Evolutionary conservation across 1,139 yeast species (phyloP).

Genomic region (Lodderomyces parapsilosis): DNA sequence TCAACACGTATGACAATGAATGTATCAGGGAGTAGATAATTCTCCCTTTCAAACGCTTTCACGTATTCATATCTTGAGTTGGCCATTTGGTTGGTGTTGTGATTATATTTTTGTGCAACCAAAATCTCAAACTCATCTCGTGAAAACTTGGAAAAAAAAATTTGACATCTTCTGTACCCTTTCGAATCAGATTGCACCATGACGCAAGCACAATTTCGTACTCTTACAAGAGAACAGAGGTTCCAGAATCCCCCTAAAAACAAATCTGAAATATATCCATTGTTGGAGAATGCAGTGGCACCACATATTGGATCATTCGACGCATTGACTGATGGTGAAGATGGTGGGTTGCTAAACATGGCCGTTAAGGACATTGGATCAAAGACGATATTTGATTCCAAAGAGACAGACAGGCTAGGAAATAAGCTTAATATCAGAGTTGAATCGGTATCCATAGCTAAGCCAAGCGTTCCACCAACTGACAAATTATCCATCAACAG

Average conservation of each 20-base stretch:
- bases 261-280: constrained; percentile 62
- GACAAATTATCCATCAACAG: constrained; percentile 83
- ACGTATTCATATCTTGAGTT: constrained; percentile 85
- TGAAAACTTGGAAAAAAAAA: constrained; percentile 1
- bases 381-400: constrained; percentile 80
- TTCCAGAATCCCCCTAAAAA: constrained; percentile 90
- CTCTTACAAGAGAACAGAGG: constrained; percentile 83
- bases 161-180: not conserved
- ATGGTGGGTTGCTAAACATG: constrained; percentile 78
- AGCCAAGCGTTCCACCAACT: constrained; percentile 69
- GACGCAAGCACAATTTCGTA: constrained; percentile 58
- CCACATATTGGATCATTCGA: constrained; percentile 97
- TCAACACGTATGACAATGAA: constrained; percentile 84
- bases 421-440: constrained; percentile 79
- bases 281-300: constrained; percentile 81
- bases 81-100: constrained; percentile 49
- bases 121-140: constrained; percentile 8
- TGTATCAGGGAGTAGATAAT: constrained; percentile 71
- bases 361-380: constrained; percentile 89
- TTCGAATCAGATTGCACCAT: constrained; percentile 1
- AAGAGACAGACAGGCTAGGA: constrained; percentile 67
- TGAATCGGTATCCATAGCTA: constrained; percentile 82
- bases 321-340: constrained; percentile 86
- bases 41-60: constrained; percentile 73
- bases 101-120: constrained; percentile 2